Evolutionary conservation across 1,284 basidiomycete species (phyloP).

Genomic region (Puccinia coronata): DNA sequence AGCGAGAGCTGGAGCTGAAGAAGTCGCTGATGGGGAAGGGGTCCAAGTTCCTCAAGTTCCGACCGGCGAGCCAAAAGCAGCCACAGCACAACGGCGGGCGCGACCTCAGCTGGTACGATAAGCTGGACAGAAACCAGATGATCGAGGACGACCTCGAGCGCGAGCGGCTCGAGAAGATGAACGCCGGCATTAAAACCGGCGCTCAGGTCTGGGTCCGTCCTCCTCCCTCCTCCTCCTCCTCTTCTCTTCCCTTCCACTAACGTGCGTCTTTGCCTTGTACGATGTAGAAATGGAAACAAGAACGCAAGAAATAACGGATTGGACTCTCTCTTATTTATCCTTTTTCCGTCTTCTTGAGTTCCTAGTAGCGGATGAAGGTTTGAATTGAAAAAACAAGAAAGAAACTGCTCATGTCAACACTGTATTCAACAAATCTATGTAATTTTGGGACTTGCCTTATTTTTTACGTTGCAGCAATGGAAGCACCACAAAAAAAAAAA

Average conservation of each 20-base stretch:
- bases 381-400: neutral
- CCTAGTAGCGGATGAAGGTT: neutral
- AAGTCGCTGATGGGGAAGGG: conserved; percentile 46
- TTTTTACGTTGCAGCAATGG: no score
- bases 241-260: neutral
- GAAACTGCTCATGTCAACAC: neutral
- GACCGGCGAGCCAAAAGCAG: neutral
- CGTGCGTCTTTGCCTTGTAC: neutral
- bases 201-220: conserved; percentile 45
- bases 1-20: conserved; percentile 43
- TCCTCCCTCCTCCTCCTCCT: neutral
- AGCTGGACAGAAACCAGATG: conserved; percentile 44
- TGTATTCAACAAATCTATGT: neutral
- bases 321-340: no score
- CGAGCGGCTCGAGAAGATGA: conserved; percentile 24
- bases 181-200: conserved; percentile 46
- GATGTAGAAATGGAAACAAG: conserved; percentile 47
- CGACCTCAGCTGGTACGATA: conserved; percentile 49
- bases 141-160: conserved; percentile 41
- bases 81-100: conserved; percentile 23
- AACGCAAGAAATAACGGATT: conserved; percentile 45
- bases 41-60: conserved; percentile 30
- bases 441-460: no score
- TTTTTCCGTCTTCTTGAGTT: neutral
- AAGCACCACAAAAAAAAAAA: neutral